Percentiles rank a stretch among this genome's conserved stretches.
Conservation (phyloP, 306 rosid species). For the Trifolium fragiferum region DNA sequence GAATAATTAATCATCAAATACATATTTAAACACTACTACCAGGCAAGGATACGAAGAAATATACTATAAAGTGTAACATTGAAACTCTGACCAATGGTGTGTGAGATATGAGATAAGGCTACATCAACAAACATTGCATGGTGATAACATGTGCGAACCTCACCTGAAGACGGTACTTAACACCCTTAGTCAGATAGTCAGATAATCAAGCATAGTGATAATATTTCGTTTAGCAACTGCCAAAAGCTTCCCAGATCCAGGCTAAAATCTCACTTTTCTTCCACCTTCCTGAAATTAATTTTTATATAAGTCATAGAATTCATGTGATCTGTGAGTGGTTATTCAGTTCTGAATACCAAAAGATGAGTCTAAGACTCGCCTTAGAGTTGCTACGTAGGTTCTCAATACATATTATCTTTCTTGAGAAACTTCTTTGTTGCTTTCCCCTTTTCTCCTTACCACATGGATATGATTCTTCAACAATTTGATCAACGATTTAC, state of each 20-base stretch:
- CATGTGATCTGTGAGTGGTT: background rate
- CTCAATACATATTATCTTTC: too few relatives aligned
- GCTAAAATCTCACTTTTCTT: background rate
- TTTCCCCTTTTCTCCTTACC: too few relatives aligned
- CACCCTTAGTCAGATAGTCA: background rate
- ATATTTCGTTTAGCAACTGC: slow-evolving; percentile 10
- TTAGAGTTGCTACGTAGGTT: background rate
- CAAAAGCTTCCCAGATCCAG: background rate
- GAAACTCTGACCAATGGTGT: too few relatives aligned
- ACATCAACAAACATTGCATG: too few relatives aligned
- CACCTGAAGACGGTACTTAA: background rate
- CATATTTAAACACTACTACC: too few relatives aligned
- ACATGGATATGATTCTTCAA: too few relatives aligned
- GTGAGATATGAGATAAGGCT: too few relatives aligned
- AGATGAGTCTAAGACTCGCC: background rate
- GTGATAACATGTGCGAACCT: background rate
- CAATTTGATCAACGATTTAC: too few relatives aligned
- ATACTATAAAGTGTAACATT: too few relatives aligned
- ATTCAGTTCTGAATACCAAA: background rate
- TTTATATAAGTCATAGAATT: background rate
- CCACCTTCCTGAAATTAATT: background rate
- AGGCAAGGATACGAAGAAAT: too few relatives aligned
- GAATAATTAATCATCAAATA: too few relatives aligned
- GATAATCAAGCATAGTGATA: background rate
- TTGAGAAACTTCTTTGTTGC: too few relatives aligned